Base-by-base conservation (phyloP, 805 yeast genomes). In the Lachancea sp. region DNA sequence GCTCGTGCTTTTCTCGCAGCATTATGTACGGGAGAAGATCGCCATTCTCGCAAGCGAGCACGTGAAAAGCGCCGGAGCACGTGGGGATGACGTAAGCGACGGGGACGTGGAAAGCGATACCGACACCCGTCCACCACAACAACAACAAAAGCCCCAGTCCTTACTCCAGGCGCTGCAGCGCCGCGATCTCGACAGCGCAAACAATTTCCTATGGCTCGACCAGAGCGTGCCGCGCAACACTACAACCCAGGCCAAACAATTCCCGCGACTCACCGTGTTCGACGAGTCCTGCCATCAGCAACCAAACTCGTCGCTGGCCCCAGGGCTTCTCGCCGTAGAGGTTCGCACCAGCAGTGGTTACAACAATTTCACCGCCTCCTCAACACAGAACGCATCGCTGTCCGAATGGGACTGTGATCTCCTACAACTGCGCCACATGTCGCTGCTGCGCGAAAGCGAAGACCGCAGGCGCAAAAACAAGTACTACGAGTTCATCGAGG, bases 401-500 rank as follows among this genome's bases (percentile, higher is more conserved):
- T 36, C 46, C 12, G 32, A 37, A 12, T 29, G 27, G 31, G 49
- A 46, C 22, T 34, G 43, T 30, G 32, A 26, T 19, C 41, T 46
- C 5, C 27, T 46, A 15, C 34, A 38, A 22, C 37, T 46, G 27
- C 40, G 46, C 27, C 40, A 42, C 30, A 31, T 46, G 37, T 18
- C 43, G 16, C 41, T 46, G 41, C 40, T 46, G 13, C 44, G 49
- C 17, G 49, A 46, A 30, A 46, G 49, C 29, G 49, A 46, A 36
- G 49, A 46, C 34, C 44, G 49, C 19, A 36, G 39, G 16, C 42
- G 49, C 30, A 46, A 46, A 30, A 46, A 36, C 43, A 41, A 41
- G 35, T 46, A 46, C 41, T 46, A 46, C 37, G 46, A 46, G 38
- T 42, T 46, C 38, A 46, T 46, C 34, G 49, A 46, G 38, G 41